Base-by-base conservation (phyloP, 352 stramenopile genomes). In the Elongisporangium undulatum region DNA sequence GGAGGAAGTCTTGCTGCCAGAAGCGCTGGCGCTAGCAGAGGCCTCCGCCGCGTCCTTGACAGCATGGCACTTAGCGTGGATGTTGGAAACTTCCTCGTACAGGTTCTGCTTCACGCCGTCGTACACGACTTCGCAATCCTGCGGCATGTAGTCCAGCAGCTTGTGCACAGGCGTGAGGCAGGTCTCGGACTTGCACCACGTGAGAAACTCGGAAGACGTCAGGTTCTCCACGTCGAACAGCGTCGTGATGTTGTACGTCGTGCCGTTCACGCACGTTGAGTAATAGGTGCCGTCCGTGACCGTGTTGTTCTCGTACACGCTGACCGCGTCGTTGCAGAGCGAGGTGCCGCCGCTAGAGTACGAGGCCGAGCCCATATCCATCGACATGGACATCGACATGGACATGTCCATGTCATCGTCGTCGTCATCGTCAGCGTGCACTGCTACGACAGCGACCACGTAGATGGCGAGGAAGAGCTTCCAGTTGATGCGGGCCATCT, bases 121-220 rank as follows among this genome's bases (percentile, higher is more conserved):
- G 63, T 81, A 84, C 49, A 48, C 71, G 52, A 85, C 75, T 41
- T 75, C 56, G 54, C 77, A 87, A 58, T 76, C 67, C 1, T 53
- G 68, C 34, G 73, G 71, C 24, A 74, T 51, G 3, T 64, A 62
- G 20, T 63, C 56, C 62, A 88, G 68, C n/a, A 85, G 53, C 49
- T 64, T 64, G 64, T 90, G 80, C n/a, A 90, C 22, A 7, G 80
- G 80, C 21, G 73, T 68, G 38, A 90, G 71, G 55, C 80, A 90
- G 19, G 56, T 67, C 10, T 66, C 76, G 52, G 75, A 83, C 56
- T 79, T 72, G 66, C 80, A 89, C 58, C 84, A 87, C 50, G 58
- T 57, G 22, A 83, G 15, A 17, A 90, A 76, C 20, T 87, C 73
- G 13, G 60, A 12, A 24, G 57, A 49, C 24, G 69, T 74, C 51